Evolutionary conservation across 805 yeast genomes (phyloP).

Genomic region (Clavispora carvajalis): DNA sequence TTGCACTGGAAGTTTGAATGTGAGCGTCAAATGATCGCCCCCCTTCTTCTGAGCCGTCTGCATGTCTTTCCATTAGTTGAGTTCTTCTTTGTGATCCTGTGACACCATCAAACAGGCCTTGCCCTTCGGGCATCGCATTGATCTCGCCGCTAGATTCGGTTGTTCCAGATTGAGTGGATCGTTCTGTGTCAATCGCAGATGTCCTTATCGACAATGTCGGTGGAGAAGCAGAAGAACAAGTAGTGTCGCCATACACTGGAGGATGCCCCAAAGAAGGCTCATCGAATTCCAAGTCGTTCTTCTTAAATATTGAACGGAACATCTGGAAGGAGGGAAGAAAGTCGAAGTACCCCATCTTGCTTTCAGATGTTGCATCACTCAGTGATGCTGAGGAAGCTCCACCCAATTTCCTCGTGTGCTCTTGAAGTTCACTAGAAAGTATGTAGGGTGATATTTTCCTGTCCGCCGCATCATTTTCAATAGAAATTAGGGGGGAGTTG

Average conservation of each 20-base stretch:
- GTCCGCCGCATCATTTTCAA: not conserved
- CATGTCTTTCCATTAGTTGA: not conserved
- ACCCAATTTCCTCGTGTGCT: slow-evolving; percentile 26
- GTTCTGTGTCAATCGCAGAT: slow-evolving; percentile 1
- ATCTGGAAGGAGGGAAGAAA: slow-evolving; percentile 66
- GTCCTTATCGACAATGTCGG: slow-evolving; percentile 16
- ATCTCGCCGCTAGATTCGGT: too few relatives aligned
- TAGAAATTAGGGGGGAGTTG: too few relatives aligned
- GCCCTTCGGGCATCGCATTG: slow-evolving; percentile 14
- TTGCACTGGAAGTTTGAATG: not conserved
- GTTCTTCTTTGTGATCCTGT: slow-evolving; percentile 12
- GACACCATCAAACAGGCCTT: slow-evolving; percentile 12
- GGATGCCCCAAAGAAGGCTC: slow-evolving; percentile 30
- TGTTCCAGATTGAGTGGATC: too few relatives aligned
- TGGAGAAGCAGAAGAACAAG: slow-evolving; percentile 25
- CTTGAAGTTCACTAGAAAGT: slow-evolving; percentile 32
- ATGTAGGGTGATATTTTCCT: slow-evolving; percentile 26
- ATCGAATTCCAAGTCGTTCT: slow-evolving; percentile 36
- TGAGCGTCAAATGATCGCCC: not conserved
- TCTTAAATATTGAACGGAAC: slow-evolving; percentile 48
- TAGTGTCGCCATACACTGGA: slow-evolving; percentile 33
- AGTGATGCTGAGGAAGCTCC: slow-evolving; percentile 2
- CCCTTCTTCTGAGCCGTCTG: not conserved
- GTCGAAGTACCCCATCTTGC: slow-evolving; percentile 37
- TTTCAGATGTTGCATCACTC: slow-evolving; percentile 9